Base-by-base conservation (phyloP, 176 grass and related monocot species). In the Lolium perenne region DNA sequence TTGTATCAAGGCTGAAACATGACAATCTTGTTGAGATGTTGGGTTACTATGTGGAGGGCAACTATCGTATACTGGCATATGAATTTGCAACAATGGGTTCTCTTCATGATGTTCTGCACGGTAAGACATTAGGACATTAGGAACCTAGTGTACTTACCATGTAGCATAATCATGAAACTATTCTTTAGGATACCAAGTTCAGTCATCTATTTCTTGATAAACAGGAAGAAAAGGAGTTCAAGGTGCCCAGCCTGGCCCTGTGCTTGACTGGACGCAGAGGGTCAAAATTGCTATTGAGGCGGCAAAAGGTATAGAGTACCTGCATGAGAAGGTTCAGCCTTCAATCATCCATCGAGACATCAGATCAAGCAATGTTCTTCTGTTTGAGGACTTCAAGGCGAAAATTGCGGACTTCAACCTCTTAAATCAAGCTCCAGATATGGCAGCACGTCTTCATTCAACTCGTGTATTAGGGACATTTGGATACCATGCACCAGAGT, bases 31-130 rank as follows among this genome's bases (percentile, higher is more conserved):
- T 90, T 69, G 90, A 90, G 78, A 85, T 94, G 93, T 32, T 94
- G 61, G 93, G 93, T 32, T 94, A 94, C 76, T 94, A 80, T 86
- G 87, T 92, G 65, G 87, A 90, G 10, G 90, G 87, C 45, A 92
- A 83, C 82, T 84, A 88, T 63, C 90, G 85, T 75, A 82, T 94
- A 57, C 56, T 94, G 5, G 87, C 87, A 51, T 94, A 90, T 77
- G 93, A 94, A 82, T 94, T 94, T 83, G 93, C 93, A 82, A 92
- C 93, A 7, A 94, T 92, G 89, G 89, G 93, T 71, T 94, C 93
- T 45, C 86, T 94, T 84, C 93, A 94, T 75, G 93, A 94, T 90
- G 88, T 94, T 88, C 84, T 94, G 83, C 93, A 94, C 80, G 93
- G 93, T 94, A 92, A 77, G 83, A 11, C 6, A 12, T 85, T 78